phyloP scores from a whole-genome alignment of 495 filamentous ascomycete species.

The Daldinia loculata region DNA sequence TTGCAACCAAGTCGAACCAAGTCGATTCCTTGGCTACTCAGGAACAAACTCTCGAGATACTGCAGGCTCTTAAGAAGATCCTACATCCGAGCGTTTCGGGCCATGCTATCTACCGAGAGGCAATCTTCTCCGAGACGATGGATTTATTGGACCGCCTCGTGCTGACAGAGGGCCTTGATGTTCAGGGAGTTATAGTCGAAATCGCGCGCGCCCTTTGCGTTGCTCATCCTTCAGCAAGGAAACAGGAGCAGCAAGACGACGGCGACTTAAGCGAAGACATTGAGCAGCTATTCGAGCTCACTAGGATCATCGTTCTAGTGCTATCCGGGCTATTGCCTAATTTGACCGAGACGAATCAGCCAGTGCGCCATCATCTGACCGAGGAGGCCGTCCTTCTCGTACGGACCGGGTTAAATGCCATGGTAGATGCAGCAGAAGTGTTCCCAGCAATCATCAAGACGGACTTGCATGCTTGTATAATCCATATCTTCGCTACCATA shows the following conservation, averaged over 20 bases:
- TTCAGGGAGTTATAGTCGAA: slow-evolving; percentile 92
- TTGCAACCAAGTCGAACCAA: slow-evolving; percentile 76
- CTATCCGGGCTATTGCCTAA: slow-evolving; percentile 87
- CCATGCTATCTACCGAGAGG: slow-evolving; percentile 93
- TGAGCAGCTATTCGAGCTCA: slow-evolving; percentile 96
- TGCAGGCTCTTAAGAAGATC: slow-evolving; percentile 93
- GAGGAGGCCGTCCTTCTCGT: slow-evolving; percentile 88
- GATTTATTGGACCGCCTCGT: slow-evolving; percentile 93
- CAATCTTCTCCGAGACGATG: slow-evolving; percentile 97
- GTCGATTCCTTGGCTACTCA: slow-evolving; percentile 74
- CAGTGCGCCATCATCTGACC: slow-evolving; percentile 73
- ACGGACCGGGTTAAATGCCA: slow-evolving; percentile 78
- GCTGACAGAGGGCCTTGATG: slow-evolving; percentile 84
- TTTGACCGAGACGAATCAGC: slow-evolving; percentile 76
- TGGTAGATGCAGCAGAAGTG: slow-evolving; percentile 92
- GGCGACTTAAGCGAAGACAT: slow-evolving; percentile 93
- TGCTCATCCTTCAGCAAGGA: slow-evolving; percentile 85
- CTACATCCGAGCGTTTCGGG: slow-evolving; percentile 93
- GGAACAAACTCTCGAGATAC: slow-evolving; percentile 86
- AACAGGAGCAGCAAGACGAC: slow-evolving; percentile 68
- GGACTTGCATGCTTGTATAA: slow-evolving; percentile 94
- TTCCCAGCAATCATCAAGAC: slow-evolving; percentile 97
- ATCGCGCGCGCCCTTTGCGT: slow-evolving; percentile 90
- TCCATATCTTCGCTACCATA: slow-evolving; percentile 95
- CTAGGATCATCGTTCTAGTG: slow-evolving; percentile 92